These are phyloP conservation scores for Peniophora sp. DNA, from an alignment of 1,284 basidiomycete species.

Conservation along the genomic window DNA sequence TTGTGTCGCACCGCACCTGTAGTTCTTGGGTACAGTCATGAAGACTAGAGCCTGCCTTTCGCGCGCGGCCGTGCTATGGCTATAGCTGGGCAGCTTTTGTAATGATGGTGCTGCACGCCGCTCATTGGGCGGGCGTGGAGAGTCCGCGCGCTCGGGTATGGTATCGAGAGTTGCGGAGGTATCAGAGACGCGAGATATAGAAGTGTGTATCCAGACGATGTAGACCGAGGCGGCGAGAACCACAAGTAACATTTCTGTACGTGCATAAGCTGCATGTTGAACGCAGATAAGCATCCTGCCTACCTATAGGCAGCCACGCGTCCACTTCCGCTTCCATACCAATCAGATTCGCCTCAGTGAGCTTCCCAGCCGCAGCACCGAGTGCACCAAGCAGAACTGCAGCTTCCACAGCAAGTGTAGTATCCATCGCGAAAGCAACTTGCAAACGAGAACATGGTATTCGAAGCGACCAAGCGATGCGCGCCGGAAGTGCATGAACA, in stretches of 20 bases:
- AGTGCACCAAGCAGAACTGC: constrained; percentile 46
- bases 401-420: constrained; percentile 49
- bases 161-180: constrained; percentile 9
- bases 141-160: constrained; percentile 21
- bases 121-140: constrained; percentile 35
- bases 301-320: constrained; percentile 6
- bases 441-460: constrained; percentile 30
- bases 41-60: constrained; percentile 56
- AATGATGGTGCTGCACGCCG: constrained; percentile 25
- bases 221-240: constrained; percentile 53
- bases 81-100: no score
- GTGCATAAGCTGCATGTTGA: constrained; percentile 14
- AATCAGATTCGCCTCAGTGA: constrained; percentile 7
- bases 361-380: constrained; percentile 27
- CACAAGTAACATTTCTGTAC: constrained; percentile 52
- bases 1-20: constrained; percentile 39
- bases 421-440: constrained; percentile 44
- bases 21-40: constrained; percentile 88
- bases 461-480: constrained; percentile 31
- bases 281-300: constrained; percentile 2
- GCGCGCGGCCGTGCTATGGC: neutral
- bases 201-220: constrained; percentile 53
- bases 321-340: constrained; percentile 3
- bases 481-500: constrained; percentile 33
- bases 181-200: constrained; percentile 12